These are phyloP conservation scores for Mycothermus thermophilus DNA, from an alignment of 495 filamentous ascomycete species.

Conservation along the genomic window DNA sequence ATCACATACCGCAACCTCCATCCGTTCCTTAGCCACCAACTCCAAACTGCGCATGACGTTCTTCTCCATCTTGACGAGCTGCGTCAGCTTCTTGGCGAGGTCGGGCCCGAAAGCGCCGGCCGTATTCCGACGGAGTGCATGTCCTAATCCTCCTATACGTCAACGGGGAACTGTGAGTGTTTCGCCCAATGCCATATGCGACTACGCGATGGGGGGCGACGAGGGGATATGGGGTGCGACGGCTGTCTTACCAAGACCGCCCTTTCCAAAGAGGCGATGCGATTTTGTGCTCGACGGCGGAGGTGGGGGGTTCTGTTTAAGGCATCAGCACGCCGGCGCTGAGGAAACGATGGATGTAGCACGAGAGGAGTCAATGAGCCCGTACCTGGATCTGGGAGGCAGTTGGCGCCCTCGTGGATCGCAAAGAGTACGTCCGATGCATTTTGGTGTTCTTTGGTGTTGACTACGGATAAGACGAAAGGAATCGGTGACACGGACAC, in stretches of 20 bases:
- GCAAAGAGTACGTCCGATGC: constrained; percentile 99
- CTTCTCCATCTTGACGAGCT: constrained; percentile 99
- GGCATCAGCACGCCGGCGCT: constrained; percentile 5
- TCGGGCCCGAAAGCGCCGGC: constrained; percentile 94
- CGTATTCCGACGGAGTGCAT: constrained; percentile 81
- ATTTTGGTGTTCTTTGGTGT: too few relatives aligned
- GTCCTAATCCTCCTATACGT: constrained; percentile 46
- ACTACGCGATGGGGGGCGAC: neutral
- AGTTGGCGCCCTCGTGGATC: constrained; percentile 86
- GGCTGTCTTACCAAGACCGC: constrained; percentile 56
- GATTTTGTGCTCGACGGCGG: constrained; percentile 84
- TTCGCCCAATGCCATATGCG: neutral
- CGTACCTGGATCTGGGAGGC: constrained; percentile 37
- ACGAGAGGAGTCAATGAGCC: too few relatives aligned
- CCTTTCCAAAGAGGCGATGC: constrained; percentile 71
- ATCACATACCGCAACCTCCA: constrained; percentile 83
- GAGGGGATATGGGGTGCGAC: neutral
- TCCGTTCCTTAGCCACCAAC: constrained; percentile 82
- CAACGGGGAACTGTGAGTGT: constrained; percentile 6
- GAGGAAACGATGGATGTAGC: neutral
- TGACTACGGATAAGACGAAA: too few relatives aligned
- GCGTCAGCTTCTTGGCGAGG: constrained; percentile 88
- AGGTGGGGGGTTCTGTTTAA: constrained; percentile 75
- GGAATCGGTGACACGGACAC: constrained; percentile 9
- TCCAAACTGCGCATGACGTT: constrained; percentile 99